Conservation (phyloP, 202 grass and related monocot genomes). For the Zizania palustris region DNA sequence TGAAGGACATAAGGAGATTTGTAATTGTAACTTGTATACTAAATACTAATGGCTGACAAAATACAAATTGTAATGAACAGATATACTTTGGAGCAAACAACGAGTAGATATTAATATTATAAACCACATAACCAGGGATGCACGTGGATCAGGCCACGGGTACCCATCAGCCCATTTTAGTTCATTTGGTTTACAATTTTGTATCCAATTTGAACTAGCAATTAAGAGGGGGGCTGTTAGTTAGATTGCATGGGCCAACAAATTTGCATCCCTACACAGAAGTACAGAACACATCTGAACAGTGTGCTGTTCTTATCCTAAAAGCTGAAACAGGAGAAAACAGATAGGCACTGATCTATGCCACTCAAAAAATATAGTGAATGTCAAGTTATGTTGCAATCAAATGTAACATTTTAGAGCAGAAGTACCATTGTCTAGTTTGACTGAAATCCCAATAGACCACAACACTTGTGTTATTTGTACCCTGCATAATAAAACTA, state of each 20-base stretch:
- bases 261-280: no score
- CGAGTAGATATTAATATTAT: neutral
- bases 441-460: constrained; percentile 6
- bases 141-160: no score
- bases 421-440: constrained; percentile 29
- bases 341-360: neutral
- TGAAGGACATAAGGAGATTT: constrained; percentile 30
- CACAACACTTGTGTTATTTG: constrained; percentile 1
- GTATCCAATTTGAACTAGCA: no score
- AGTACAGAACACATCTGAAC: constrained; percentile 17
- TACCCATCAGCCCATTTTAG: no score
- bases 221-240: no score
- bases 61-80: constrained; percentile 24
- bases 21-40: constrained; percentile 35
- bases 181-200: no score
- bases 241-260: no score
- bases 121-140: constrained; percentile 5
- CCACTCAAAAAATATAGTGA: constrained; percentile 15
- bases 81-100: constrained; percentile 17
- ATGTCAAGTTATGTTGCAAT: constrained; percentile 18
- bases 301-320: constrained; percentile 23
- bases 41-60: constrained; percentile 27
- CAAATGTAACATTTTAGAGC: constrained; percentile 17
- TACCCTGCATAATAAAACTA: constrained; percentile 1
- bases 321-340: constrained; percentile 24